phyloP scores from a whole-genome alignment of 2,329 filamentous ascomycete genomes.

The Fusarium keratoplasticum region DNA sequence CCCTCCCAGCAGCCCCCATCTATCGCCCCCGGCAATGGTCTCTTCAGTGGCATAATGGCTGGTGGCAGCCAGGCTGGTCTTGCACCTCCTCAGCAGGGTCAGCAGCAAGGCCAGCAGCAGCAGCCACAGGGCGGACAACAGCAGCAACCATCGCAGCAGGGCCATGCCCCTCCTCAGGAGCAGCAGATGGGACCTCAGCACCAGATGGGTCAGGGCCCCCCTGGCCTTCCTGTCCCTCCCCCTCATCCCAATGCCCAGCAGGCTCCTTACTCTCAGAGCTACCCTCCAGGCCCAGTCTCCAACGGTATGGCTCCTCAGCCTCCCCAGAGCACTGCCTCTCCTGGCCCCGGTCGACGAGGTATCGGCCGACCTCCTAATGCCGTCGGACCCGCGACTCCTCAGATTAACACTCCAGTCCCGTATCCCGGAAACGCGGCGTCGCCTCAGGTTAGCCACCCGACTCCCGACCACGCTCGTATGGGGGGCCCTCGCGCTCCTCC shows the following conservation, averaged over 20 bases:
- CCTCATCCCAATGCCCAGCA: slow-evolving; percentile 73
- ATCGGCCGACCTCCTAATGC: slow-evolving; percentile 73
- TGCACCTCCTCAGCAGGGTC: slow-evolving; percentile 78
- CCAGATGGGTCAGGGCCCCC: slow-evolving; percentile 79
- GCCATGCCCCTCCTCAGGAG: slow-evolving; percentile 75
- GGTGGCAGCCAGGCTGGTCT: slow-evolving; percentile 86
- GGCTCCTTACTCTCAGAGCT: slow-evolving; percentile 78
- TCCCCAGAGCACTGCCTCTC: slow-evolving; percentile 86
- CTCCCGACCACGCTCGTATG: slow-evolving; percentile 72
- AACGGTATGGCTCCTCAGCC: slow-evolving; percentile 85
- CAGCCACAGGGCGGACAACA: slow-evolving; percentile 64
- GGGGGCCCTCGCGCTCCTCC: slow-evolving; percentile 61
- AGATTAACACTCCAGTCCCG: slow-evolving; percentile 88
- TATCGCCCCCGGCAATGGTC: slow-evolving; percentile 89
- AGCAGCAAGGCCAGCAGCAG: slow-evolving; percentile 66
- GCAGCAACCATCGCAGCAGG: slow-evolving; percentile 48
- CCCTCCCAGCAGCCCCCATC: slow-evolving; percentile 88
- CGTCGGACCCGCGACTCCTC: slow-evolving; percentile 83
- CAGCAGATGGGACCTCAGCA: slow-evolving; percentile 65
- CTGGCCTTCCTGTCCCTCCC: slow-evolving; percentile 69
- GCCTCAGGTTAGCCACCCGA: slow-evolving; percentile 88
- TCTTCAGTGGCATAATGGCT: slow-evolving; percentile 97
- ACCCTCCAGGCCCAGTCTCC: slow-evolving; percentile 68
- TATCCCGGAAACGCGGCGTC: slow-evolving; percentile 87
- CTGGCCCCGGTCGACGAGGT: slow-evolving; percentile 82